Evolutionary conservation across 2,329 filamentous ascomycete species (phyloP).

Genomic region (Aureobasidium sp.): DNA sequence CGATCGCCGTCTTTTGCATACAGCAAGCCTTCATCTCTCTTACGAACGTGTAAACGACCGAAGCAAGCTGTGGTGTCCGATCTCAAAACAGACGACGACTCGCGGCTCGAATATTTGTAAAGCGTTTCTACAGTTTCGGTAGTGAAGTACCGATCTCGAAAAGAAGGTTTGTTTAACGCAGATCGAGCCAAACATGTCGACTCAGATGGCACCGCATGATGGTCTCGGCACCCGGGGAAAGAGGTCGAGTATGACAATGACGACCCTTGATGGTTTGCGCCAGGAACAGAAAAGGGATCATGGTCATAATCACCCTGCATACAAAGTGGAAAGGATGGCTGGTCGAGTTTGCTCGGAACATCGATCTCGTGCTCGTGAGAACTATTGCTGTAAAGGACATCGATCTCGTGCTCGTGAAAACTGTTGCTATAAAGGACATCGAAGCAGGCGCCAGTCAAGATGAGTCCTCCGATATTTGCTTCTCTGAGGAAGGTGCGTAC

Average conservation of each 20-base stretch:
- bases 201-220: conserved; percentile 2
- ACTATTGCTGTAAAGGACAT: background rate
- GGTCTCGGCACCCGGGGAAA: conserved; percentile 5
- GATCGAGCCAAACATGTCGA: background rate
- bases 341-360: background rate
- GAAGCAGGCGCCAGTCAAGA: background rate
- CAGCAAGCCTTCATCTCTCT: background rate
- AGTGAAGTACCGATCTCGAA: background rate
- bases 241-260: background rate
- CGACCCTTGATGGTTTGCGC: background rate
- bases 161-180: conserved; percentile 1
- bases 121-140: background rate
- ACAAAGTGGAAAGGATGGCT: background rate
- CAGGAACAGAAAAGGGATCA: background rate
- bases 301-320: background rate
- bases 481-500: conserved; percentile 5
- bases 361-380: background rate
- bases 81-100: background rate
- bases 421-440: background rate
- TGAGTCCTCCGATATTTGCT: conserved; percentile 8
- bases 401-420: background rate
- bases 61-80: background rate
- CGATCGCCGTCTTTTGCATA: background rate
- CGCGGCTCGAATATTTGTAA: background rate
- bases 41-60: background rate